Evolutionary conservation across 225 moss, liverwort and hornwort species (phyloP).

Genomic region (Pleurozium schreberi): DNA sequence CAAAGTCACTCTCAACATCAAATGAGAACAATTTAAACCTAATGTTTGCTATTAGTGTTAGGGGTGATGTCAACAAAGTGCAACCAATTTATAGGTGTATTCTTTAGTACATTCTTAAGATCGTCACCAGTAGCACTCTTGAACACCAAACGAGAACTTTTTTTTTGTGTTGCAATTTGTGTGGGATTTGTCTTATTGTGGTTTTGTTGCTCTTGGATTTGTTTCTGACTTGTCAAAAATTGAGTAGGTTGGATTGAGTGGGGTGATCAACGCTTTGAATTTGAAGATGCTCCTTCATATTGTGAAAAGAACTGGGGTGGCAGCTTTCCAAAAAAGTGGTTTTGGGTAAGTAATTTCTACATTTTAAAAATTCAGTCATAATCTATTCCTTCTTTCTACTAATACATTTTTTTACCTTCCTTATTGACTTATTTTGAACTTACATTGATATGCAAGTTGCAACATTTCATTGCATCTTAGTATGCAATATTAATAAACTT

Average conservation of each 20-base stretch:
- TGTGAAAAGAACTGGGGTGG: conserved; percentile 95
- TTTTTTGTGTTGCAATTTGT: not conserved
- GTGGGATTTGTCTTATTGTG: not conserved
- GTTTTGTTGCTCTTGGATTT: not conserved
- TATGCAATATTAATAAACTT: no score
- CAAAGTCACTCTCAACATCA: not conserved
- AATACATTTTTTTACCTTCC: not conserved
- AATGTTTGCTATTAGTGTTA: not conserved
- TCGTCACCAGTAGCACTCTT: not conserved
- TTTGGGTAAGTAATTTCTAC: conserved; percentile 44
- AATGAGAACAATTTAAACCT: not conserved
- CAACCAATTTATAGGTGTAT: no score
- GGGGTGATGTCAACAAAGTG: not conserved
- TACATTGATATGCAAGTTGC: not conserved
- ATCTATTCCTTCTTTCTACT: not conserved
- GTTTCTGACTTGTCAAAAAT: conserved; percentile 19
- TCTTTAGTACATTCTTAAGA: not conserved
- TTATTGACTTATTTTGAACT: not conserved
- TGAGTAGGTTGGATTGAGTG: conserved; percentile 89
- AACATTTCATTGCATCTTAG: no score
- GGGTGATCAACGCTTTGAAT: conserved; percentile 77
- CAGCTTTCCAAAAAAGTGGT: conserved; percentile 75
- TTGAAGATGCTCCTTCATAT: conserved; percentile 81
- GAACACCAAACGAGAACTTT: not conserved
- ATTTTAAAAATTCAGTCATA: no score